These are phyloP conservation scores for Xylariaceae sp. DNA, from an alignment of 2,329 filamentous ascomycete species.

Conservation along the genomic window DNA sequence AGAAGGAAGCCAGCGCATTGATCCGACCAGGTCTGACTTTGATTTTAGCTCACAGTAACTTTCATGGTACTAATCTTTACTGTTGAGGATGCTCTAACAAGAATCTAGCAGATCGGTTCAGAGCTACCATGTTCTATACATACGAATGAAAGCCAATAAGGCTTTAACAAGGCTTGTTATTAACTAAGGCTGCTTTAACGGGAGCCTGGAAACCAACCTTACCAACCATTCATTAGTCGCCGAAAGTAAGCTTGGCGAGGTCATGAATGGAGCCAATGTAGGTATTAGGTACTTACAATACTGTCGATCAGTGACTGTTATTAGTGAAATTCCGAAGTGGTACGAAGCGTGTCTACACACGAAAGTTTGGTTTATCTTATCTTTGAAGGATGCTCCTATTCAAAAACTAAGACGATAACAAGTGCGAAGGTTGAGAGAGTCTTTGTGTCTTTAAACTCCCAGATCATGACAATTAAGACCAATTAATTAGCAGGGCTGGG, in stretches of 20 bases:
- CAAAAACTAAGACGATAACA: neutral
- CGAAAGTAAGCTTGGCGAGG: neutral
- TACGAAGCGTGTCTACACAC: too few species aligned
- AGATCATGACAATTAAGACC: slow-evolving; percentile 16
- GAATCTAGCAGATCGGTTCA: neutral
- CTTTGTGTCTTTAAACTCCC: neutral
- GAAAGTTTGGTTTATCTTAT: neutral
- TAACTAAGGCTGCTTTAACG: neutral
- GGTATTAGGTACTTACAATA: neutral
- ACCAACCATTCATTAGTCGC: neutral
- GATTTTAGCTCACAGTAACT: slow-evolving; percentile 15
- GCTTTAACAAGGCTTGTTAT: slow-evolving; percentile 13
- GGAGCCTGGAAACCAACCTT: slow-evolving; percentile 12
- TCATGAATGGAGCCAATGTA: too few species aligned
- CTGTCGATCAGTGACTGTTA: slow-evolving; percentile 20
- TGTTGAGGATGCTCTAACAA: too few species aligned
- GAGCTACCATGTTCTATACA: neutral
- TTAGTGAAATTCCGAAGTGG: slow-evolving; percentile 10
- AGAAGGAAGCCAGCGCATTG: slow-evolving; percentile 25
- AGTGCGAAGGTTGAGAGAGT: neutral
- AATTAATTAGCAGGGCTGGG: neutral
- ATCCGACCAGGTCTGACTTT: slow-evolving; percentile 2
- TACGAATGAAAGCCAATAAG: slow-evolving; percentile 4
- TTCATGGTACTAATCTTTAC: too few species aligned
- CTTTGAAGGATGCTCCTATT: neutral